Percentiles rank a stretch among this genome's conserved stretches.
Conservation (phyloP, 2,329 filamentous ascomycete genomes). For the Exophiala sideris region DNA sequence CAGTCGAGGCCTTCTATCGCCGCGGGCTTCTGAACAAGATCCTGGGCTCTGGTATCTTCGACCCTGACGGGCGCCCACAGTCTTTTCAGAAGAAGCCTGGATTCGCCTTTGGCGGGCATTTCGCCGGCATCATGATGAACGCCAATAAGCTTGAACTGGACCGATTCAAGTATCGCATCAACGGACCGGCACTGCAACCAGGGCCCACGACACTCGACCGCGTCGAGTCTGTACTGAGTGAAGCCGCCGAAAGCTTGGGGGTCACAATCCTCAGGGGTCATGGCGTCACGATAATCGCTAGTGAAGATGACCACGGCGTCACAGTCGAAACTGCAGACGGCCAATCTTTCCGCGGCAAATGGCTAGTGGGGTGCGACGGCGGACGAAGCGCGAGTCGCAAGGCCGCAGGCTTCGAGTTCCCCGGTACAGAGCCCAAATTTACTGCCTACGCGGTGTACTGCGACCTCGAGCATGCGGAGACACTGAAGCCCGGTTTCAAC, state of each 20-base stretch:
- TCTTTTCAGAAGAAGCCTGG: conserved; percentile 23
- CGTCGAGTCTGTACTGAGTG: conserved; percentile 24
- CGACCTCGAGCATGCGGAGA: conserved; percentile 34
- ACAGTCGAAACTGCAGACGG: conserved; percentile 16
- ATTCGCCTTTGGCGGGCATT: conserved; percentile 35
- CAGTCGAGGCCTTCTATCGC: conserved; percentile 38
- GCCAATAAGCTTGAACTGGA: conserved; percentile 36
- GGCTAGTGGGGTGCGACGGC: conserved; percentile 45
- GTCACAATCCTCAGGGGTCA: conserved; percentile 30
- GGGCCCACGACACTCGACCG: conserved; percentile 19
- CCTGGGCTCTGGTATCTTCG: conserved; percentile 16
- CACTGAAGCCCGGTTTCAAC: conserved; percentile 28
- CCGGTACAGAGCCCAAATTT: conserved; percentile 37
- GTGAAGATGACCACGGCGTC: conserved; percentile 3
- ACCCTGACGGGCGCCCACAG: conserved; percentile 13
- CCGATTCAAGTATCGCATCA: conserved; percentile 16
- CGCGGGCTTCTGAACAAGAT: conserved; percentile 37
- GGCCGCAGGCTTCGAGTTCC: conserved; percentile 36
- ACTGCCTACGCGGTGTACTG: conserved; percentile 36
- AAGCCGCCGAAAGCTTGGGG: conserved; percentile 20
- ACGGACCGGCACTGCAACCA: conserved; percentile 6
- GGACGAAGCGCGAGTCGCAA: conserved; percentile 40
- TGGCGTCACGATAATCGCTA: conserved; percentile 26
- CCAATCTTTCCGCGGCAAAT: conserved; percentile 30
- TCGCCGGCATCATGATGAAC: conserved; percentile 32